Evolutionary conservation across 805 yeast genomes (phyloP).

Genomic region (Yarrowia sp.): DNA sequence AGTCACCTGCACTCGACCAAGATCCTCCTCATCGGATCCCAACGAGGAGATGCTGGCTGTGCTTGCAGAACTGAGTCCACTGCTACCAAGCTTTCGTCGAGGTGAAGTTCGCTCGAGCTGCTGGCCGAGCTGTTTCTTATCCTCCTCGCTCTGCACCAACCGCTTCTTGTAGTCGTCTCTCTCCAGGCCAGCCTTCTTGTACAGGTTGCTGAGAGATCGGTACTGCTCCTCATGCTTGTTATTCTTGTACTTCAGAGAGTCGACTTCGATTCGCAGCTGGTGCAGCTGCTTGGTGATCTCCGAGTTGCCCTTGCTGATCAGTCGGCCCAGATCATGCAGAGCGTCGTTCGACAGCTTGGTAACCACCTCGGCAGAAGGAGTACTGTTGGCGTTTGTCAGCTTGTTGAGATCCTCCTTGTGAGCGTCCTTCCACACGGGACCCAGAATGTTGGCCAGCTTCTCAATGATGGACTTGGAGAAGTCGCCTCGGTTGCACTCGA

Average conservation of each 20-base stretch:
- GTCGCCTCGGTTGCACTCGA: conserved; percentile 35
- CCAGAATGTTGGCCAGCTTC: conserved; percentile 34
- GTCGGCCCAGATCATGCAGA: conserved; percentile 22
- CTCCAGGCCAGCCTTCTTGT: conserved; percentile 28
- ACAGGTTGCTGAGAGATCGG: conserved; percentile 29
- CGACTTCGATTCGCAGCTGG: conserved; percentile 32
- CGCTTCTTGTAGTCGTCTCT: conserved; percentile 37
- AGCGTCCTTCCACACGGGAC: conserved; percentile 23
- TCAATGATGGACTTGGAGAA: conserved; percentile 29
- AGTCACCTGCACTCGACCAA: conserved; percentile 25
- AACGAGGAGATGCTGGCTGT: conserved; percentile 4
- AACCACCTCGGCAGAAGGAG: conserved; percentile 27
- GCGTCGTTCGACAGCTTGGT: conserved; percentile 34
- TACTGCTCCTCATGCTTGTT: conserved; percentile 37
- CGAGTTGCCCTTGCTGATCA: conserved; percentile 31
- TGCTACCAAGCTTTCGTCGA: conserved; percentile 12
- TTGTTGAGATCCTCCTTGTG: conserved; percentile 2
- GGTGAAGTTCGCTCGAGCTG: neutral
- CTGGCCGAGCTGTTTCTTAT: neutral
- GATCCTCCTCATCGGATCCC: conserved; percentile 30
- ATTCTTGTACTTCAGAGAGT: conserved; percentile 28
- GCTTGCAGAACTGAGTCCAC: neutral
- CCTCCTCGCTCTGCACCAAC: conserved; percentile 25
- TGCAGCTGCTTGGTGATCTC: conserved; percentile 37
- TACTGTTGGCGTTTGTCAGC: conserved; percentile 18